Conservation (phyloP, 768 basidiomycete species). For the Lactarius quietus region DNA sequence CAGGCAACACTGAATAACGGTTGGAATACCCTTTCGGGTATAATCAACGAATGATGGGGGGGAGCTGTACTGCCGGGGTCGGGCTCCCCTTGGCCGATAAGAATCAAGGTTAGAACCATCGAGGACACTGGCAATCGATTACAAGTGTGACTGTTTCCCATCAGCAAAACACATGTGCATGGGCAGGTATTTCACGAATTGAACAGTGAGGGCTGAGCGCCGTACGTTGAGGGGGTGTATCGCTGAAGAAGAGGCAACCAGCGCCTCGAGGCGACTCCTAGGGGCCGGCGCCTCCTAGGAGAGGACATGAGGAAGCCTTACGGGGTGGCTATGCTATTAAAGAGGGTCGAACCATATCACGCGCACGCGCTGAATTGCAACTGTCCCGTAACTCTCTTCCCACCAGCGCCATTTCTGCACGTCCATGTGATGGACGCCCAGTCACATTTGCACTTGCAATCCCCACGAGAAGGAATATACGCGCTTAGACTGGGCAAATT, state of each 20-base stretch:
- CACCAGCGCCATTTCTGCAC: slow-evolving; percentile 11
- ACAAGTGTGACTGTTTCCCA: slow-evolving; percentile 3
- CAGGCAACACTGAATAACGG: background rate
- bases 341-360: slow-evolving; percentile 9
- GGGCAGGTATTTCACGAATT: background rate
- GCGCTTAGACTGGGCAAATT: background rate
- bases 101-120: slow-evolving; percentile 19
- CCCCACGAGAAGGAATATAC: background rate
- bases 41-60: slow-evolving; percentile 14
- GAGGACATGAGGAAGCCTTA: slow-evolving; percentile 23
- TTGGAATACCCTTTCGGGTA: slow-evolving; percentile 3
- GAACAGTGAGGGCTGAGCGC: background rate
- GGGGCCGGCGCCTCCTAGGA: slow-evolving; percentile 1
- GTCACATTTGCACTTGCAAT: slow-evolving; percentile 22
- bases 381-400: slow-evolving; percentile 11
- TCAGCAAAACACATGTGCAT: background rate
- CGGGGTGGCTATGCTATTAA: slow-evolving; percentile 20
- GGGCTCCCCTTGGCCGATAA: slow-evolving; percentile 12
- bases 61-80: slow-evolving; percentile 1
- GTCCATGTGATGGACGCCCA: slow-evolving; percentile 18
- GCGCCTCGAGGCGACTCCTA: slow-evolving; percentile 21
- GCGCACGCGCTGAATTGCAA: slow-evolving; percentile 6
- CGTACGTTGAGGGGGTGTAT: slow-evolving; percentile 8
- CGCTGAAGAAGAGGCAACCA: background rate
- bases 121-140: slow-evolving; percentile 9